phyloP scores from a whole-genome alignment of 1,139 yeast species.

The Martiniozyma asiatica region DNA sequence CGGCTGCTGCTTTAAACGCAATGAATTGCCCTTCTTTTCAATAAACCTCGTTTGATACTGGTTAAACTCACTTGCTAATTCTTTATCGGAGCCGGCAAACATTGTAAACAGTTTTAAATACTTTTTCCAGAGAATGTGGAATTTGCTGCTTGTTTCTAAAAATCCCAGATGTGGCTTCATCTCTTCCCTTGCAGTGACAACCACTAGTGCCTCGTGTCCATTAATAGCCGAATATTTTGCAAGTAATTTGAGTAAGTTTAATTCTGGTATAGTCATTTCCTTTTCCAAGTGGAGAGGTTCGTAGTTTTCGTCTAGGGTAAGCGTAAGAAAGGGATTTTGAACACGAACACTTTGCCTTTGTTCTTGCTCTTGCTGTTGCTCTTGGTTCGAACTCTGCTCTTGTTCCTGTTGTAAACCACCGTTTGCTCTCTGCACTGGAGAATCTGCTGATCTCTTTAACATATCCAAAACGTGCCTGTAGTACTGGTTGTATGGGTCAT shows the following conservation, averaged over 20 bases:
- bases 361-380: slow-evolving; percentile 6
- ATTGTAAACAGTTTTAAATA: no score
- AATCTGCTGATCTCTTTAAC: no score
- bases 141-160: slow-evolving; percentile 46
- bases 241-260: slow-evolving; percentile 57
- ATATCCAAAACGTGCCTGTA: slow-evolving; percentile 29
- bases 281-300: slow-evolving; percentile 33
- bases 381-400: no score
- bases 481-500: slow-evolving; percentile 45
- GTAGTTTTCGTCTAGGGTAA: no score
- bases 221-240: slow-evolving; percentile 56
- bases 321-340: slow-evolving; percentile 8
- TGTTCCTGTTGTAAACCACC: no score
- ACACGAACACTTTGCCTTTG: slow-evolving; percentile 8
- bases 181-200: slow-evolving; percentile 23
- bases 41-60: no score
- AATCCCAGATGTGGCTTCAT: slow-evolving; percentile 59
- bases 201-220: slow-evolving; percentile 26
- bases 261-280: slow-evolving; percentile 49
- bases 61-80: no score
- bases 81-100: no score
- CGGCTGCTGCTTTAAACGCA: no score
- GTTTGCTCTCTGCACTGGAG: no score
- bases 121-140: slow-evolving; percentile 49
- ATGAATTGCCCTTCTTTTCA: no score